Percentiles rank a stretch among this genome's conserved stretches.
Conservation (phyloP, 108 stramenopile genomes). For the Skeletonema grethae region DNA sequence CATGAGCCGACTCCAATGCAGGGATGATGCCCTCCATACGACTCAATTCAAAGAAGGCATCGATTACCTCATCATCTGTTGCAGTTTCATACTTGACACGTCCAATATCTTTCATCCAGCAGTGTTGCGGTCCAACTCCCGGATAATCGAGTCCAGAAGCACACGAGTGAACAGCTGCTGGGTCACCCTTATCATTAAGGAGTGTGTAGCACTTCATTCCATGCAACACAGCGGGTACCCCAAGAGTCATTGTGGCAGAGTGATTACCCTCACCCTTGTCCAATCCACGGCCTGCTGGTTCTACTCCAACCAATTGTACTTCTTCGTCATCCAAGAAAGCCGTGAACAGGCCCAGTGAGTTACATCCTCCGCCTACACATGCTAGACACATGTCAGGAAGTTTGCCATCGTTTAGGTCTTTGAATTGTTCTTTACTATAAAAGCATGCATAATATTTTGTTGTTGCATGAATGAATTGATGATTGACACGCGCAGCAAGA, state of each 20-base stretch:
- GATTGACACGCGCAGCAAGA: background rate
- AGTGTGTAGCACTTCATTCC: conserved; percentile 89
- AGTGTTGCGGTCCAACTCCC: conserved; percentile 95
- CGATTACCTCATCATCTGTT: conserved; percentile 87
- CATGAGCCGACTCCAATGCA: conserved; percentile 91
- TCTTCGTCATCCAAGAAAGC: conserved; percentile 81
- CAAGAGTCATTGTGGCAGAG: conserved; percentile 84
- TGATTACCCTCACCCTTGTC: conserved; percentile 69
- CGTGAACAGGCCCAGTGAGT: conserved; percentile 92
- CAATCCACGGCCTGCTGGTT: conserved; percentile 88
- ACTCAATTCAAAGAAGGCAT: conserved; percentile 80
- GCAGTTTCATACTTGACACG: conserved; percentile 85
- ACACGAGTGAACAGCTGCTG: conserved; percentile 88
- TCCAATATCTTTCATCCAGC: conserved; percentile 84
- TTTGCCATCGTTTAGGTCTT: conserved; percentile 70
- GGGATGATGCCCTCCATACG: conserved; percentile 93
- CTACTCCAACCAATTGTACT: conserved; percentile 86
- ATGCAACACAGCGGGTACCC: conserved; percentile 88
- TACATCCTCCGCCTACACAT: conserved; percentile 95
- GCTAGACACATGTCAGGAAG: conserved; percentile 90
- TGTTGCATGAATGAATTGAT: background rate
- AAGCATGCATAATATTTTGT: background rate
- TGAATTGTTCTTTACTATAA: conserved; percentile 60
- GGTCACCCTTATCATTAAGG: conserved; percentile 81
- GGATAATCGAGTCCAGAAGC: conserved; percentile 94